Percentiles rank a stretch among this genome's conserved stretches.
Conservation (phyloP, 768 basidiomycete genomes). For the Cyclocybe cylindracea region DNA sequence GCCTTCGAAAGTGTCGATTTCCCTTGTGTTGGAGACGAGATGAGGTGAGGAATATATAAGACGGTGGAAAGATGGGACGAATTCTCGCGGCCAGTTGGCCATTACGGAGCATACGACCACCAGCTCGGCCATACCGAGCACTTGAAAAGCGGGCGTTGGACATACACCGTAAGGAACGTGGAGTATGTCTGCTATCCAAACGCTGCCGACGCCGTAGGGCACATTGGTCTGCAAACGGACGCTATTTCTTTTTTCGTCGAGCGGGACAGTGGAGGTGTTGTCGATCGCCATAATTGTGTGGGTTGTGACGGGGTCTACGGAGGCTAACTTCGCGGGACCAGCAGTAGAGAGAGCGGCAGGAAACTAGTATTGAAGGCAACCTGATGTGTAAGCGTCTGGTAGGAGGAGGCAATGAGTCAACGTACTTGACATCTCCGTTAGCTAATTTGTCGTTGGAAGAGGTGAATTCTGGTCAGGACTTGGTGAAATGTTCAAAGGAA, state of each 20-base stretch:
- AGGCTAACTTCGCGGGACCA: constrained; percentile 52
- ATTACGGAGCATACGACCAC: constrained; percentile 56
- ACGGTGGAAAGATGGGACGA: constrained; percentile 25
- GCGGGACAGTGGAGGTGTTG: constrained; percentile 56
- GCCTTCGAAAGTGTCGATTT: constrained; percentile 83
- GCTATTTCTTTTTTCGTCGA: constrained; percentile 62
- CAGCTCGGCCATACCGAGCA: constrained; percentile 76
- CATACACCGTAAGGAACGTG: constrained; percentile 67
- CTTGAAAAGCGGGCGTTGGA: constrained; percentile 30
- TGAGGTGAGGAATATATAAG: not conserved
- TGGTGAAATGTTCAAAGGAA: not conserved
- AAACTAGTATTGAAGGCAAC: constrained; percentile 35
- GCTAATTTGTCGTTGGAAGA: constrained; percentile 66
- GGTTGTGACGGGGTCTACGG: constrained; percentile 60
- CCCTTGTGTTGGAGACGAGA: constrained; percentile 28
- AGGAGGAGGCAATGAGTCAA: not conserved
- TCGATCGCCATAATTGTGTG: constrained; percentile 80
- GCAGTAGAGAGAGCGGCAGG: constrained; percentile 46
- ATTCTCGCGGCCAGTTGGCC: constrained; percentile 56
- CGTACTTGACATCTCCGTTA: constrained; percentile 60
- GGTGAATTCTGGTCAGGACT: not conserved
- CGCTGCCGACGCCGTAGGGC: constrained; percentile 54
- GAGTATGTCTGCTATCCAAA: constrained; percentile 66
- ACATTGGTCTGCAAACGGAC: constrained; percentile 65
- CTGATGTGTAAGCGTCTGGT: not conserved